phyloP scores from a whole-genome alignment of 225 moss, liverwort and hornwort species.

The Anthoceros angustus region DNA sequence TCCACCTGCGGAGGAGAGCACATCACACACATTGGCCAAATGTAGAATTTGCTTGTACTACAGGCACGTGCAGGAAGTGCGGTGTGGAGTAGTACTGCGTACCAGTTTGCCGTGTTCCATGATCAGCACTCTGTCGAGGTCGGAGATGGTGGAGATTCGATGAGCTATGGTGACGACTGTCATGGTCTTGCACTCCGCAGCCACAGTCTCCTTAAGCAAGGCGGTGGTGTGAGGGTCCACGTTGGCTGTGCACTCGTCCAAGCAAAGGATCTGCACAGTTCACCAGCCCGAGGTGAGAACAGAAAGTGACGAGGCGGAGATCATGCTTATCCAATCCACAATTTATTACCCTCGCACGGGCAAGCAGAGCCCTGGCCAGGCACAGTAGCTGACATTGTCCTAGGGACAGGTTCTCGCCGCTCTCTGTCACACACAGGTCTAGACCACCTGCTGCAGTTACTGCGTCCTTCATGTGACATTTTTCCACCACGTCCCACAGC shows the following conservation, averaged over 20 bases:
- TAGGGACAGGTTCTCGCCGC: conserved; percentile 76
- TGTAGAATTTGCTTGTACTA: neutral
- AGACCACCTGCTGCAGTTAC: conserved; percentile 53
- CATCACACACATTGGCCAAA: neutral
- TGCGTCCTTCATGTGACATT: conserved; percentile 77
- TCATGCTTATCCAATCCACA: neutral
- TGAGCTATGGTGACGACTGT: conserved; percentile 91
- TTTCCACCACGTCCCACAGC: conserved; percentile 68
- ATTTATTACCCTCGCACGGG: conserved; percentile 43
- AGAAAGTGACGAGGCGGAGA: neutral
- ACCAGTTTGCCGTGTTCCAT: conserved; percentile 79
- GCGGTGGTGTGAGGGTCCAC: conserved; percentile 79
- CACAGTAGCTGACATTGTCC: conserved; percentile 94
- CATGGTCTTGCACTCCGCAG: conserved; percentile 56
- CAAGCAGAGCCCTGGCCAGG: conserved; percentile 72
- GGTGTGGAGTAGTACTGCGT: conserved; percentile 5
- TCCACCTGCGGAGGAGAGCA: conserved; percentile 40
- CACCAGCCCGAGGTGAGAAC: neutral
- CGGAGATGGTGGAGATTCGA: conserved; percentile 67
- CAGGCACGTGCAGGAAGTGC: neutral
- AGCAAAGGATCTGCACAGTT: conserved; percentile 58
- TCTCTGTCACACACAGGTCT: conserved; percentile 47
- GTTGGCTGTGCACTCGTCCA: conserved; percentile 94
- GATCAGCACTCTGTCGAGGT: conserved; percentile 62
- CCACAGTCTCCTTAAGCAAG: conserved; percentile 64